Conservation (phyloP, 208 protist genomes). For the Balamuthia mandrillaris region DNA sequence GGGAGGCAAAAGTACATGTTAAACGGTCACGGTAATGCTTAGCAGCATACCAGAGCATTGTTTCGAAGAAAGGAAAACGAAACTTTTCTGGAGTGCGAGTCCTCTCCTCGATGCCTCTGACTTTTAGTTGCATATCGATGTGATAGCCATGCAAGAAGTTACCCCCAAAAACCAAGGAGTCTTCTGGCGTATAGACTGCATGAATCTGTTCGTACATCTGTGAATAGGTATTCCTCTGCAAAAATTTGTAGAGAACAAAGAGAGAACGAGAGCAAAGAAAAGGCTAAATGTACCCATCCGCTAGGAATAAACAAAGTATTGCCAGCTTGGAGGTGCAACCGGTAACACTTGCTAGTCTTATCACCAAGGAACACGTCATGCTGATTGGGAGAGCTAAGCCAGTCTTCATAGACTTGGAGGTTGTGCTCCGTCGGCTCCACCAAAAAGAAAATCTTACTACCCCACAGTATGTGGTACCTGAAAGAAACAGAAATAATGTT, state of each 20-base stretch:
- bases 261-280: no score
- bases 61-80: constrained; percentile 47
- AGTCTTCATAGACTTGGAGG: constrained; percentile 33
- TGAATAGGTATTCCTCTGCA: no score
- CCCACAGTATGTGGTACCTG: constrained; percentile 65
- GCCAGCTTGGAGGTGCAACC: constrained; percentile 31
- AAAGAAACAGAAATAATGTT: no score
- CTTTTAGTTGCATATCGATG: constrained; percentile 40
- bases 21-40: neutral
- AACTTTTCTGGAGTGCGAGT: constrained; percentile 33
- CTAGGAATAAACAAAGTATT: constrained; percentile 45
- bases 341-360: neutral
- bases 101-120: constrained; percentile 21
- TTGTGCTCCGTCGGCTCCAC: constrained; percentile 21
- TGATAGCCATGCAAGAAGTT: constrained; percentile 57
- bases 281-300: neutral
- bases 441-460: constrained; percentile 57
- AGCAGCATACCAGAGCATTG: constrained; percentile 42
- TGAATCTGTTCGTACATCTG: constrained; percentile 49
- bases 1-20: no score
- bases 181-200: constrained; percentile 56
- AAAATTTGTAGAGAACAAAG: neutral
- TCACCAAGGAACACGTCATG: neutral
- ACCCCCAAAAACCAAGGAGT: constrained; percentile 64
- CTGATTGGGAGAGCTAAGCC: constrained; percentile 26